phyloP scores from a whole-genome alignment of 192 early-diverging fungal species.

The Chytriomyces sp. region DNA sequence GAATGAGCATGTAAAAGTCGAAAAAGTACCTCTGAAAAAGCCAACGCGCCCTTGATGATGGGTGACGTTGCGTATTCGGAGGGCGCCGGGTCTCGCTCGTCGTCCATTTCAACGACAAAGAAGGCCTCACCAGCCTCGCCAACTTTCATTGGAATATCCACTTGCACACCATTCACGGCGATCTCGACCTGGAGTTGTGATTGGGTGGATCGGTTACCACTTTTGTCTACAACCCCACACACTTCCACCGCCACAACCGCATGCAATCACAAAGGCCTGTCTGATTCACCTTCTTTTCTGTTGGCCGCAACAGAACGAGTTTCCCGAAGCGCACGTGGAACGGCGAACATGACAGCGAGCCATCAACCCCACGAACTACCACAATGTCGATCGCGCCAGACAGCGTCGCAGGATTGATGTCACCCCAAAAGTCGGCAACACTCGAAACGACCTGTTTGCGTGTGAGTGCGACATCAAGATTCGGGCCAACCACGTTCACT shows the following conservation, averaged over 20 bases:
- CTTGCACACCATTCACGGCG: slow-evolving; percentile 75
- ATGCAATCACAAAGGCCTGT: background rate
- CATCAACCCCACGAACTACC: slow-evolving; percentile 85
- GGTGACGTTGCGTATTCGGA: slow-evolving; percentile 94
- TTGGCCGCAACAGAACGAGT: slow-evolving; percentile 83
- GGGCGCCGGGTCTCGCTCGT: slow-evolving; percentile 75
- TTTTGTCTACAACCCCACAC: background rate
- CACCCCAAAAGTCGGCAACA: slow-evolving; percentile 89
- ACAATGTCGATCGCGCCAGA: slow-evolving; percentile 98
- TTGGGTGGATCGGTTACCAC: background rate
- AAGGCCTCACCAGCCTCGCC: slow-evolving; percentile 97
- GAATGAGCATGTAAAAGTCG: background rate
- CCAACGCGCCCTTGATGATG: slow-evolving; percentile 41
- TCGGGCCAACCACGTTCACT: too few species aligned
- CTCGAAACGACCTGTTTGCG: background rate
- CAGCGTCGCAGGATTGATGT: slow-evolving; percentile 95
- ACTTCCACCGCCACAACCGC: background rate
- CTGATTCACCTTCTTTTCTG: slow-evolving; percentile 80
- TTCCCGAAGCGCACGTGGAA: slow-evolving; percentile 99
- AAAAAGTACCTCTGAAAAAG: slow-evolving; percentile 11
- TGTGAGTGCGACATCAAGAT: too few species aligned
- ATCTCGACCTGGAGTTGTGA: slow-evolving; percentile 67
- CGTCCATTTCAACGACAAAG: slow-evolving; percentile 90
- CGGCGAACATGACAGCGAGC: slow-evolving; percentile 86
- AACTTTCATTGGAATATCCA: slow-evolving; percentile 88